These are phyloP conservation scores for Citrus unshiu DNA, from an alignment of 345 rosid species.

Conservation along the genomic window DNA sequence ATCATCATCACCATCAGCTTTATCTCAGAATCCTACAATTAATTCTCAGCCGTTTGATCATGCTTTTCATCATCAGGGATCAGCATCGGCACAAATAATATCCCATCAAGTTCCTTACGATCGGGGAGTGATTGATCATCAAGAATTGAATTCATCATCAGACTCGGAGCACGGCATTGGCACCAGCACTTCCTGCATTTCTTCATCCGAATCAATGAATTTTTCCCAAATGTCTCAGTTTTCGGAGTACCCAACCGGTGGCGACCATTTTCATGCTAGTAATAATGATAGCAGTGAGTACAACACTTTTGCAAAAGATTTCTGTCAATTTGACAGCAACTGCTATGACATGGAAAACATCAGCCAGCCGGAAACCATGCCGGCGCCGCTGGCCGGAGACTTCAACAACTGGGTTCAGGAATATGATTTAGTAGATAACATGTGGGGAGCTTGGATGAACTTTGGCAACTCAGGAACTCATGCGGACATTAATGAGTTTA, in stretches of 20 bases:
- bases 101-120: not conserved
- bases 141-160: slow-evolving; percentile 35
- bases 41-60: slow-evolving; percentile 5
- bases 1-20: not conserved
- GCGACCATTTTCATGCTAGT: not conserved
- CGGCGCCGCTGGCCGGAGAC: slow-evolving; percentile 8
- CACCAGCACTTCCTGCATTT: slow-evolving; percentile 22
- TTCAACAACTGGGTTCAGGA: slow-evolving; percentile 22
- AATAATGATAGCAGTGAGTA: not conserved
- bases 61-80: not conserved
- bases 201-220: slow-evolving; percentile 26
- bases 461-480: slow-evolving; percentile 29
- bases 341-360: slow-evolving; percentile 28
- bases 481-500: not conserved
- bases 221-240: slow-evolving; percentile 17
- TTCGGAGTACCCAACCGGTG: slow-evolving; percentile 21
- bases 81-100: not conserved
- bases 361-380: slow-evolving; percentile 6
- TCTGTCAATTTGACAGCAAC: slow-evolving; percentile 5
- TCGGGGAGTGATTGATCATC: slow-evolving; percentile 3
- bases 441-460: slow-evolving; percentile 47
- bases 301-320: slow-evolving; percentile 9
- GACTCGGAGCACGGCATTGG: slow-evolving; percentile 24
- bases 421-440: slow-evolving; percentile 27
- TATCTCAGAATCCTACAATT: not conserved